phyloP scores from a whole-genome alignment of 2,329 filamentous ascomycete genomes.

The Pseudogymnoascus sp. region DNA sequence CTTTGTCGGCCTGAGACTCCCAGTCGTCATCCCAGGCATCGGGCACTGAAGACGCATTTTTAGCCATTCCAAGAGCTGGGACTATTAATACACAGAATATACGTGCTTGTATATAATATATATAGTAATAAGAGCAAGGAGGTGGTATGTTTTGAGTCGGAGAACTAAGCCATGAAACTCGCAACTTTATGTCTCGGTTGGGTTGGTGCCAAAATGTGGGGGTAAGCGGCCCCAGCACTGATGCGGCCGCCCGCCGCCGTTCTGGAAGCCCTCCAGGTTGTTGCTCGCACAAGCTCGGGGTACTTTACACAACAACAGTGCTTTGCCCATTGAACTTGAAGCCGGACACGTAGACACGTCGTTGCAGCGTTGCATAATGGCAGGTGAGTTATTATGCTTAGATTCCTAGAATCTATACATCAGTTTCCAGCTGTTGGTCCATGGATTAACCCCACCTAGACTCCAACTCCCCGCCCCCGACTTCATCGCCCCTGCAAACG shows the following conservation, averaged over 20 bases:
- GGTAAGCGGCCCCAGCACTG: not conserved
- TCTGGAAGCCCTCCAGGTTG: slow-evolving; percentile 1
- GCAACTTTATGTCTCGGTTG: slow-evolving; percentile 3
- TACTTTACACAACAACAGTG: not conserved
- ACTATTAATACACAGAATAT: not conserved
- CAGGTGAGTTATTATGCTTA: not conserved
- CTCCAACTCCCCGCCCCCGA: not conserved
- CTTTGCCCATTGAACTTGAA: not conserved
- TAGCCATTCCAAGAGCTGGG: not conserved
- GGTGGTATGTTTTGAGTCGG: not conserved
- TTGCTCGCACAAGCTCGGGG: not conserved
- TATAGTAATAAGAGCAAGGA: not conserved
- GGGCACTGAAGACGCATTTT: slow-evolving; percentile 37
- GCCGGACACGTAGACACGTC: not conserved
- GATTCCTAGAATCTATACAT: not conserved
- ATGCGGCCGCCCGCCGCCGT: not conserved
- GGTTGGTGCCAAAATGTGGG: slow-evolving; percentile 1
- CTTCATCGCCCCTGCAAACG: slow-evolving; percentile 8
- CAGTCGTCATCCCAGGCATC: slow-evolving; percentile 89
- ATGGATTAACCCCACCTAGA: not conserved
- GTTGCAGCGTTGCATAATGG: not conserved
- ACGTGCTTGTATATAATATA: slow-evolving; percentile 2
- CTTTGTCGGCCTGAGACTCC: slow-evolving; percentile 66
- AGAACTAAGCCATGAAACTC: slow-evolving; percentile 2
- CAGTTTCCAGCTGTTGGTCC: not conserved